Base-by-base conservation (phyloP, 352 stramenopile species). In the Peronospora farinosa region DNA sequence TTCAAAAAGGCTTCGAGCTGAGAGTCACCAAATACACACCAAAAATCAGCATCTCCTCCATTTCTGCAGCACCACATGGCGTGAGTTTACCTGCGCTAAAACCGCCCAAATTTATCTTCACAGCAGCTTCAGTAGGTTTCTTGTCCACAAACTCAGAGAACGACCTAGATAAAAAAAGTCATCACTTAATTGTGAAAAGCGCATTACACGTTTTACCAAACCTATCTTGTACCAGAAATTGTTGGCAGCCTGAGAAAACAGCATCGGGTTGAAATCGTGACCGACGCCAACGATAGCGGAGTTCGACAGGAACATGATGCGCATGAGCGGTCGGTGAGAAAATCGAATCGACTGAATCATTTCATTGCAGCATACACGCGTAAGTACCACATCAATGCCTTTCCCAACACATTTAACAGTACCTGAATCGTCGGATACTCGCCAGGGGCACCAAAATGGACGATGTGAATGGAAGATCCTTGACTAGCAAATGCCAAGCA, bases 211-310 rank as follows among this genome's bases (percentile, higher is more conserved):
- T 28, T 31, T 55, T n/a, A 48, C 5, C 16, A 60, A 13, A 37
- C n/a, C 3, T 32, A 28, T 38, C 41, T 12, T 47, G 36, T 56
- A 83, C 83, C 83, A 93, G 50, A 88, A 93, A 52, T 81, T 78
- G 40, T 69, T 90, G 37, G 47, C 61, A 50, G 90, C 72, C 30
- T 82, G 71, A 17, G 74, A 71, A 54, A 97, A 97, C 19, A 97
- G 53, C 36, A 96, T 54, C 15, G 92, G 80, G 63, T 97, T 96
- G 54, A 97, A 96, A 55, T 97, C 89, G 63, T 95, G 86, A 21
- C 92, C 91, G 13, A 71, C 86, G 10, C 86, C 92, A 13, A 95
- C 78, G 5, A 97, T 67, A 49, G 74, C 73, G 28, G 89, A 78
- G 47, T 96, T 95, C 32, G 72, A 90, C 5, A 97, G 57, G 63